Evolutionary conservation across 2,329 filamentous ascomycete genomes (phyloP).

Genomic region (Botrytis fragariae): DNA sequence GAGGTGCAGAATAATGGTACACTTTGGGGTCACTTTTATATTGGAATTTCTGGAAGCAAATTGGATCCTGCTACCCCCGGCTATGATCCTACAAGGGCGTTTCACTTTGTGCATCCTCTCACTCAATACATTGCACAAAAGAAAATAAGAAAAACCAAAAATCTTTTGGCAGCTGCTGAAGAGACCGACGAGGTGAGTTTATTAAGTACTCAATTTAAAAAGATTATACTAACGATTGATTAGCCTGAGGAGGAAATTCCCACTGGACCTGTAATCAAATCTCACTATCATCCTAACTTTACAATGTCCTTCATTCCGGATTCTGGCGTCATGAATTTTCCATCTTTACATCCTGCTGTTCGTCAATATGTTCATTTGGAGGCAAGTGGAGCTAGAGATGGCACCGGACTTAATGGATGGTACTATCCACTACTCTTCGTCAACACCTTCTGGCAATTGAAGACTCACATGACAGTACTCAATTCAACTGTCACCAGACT

Average conservation of each 20-base stretch:
- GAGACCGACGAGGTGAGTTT: constrained; percentile 49
- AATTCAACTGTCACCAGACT: constrained; percentile 85
- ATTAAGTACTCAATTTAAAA: constrained; percentile 31
- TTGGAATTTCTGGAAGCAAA: constrained; percentile 71
- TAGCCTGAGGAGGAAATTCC: constrained; percentile 49
- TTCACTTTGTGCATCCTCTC: constrained; percentile 79
- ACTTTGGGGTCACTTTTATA: constrained; percentile 90
- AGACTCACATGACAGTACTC: constrained; percentile 82
- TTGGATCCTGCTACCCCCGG: constrained; percentile 71
- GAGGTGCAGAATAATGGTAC: constrained; percentile 89
- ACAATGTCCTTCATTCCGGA: constrained; percentile 85
- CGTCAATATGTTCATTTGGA: constrained; percentile 80
- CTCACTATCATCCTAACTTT: constrained; percentile 94
- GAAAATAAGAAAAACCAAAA: constrained; percentile 83
- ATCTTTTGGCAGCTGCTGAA: constrained; percentile 60
- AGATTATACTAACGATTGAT: constrained; percentile 45
- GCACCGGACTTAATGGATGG: constrained; percentile 83
- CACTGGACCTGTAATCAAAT: constrained; percentile 68
- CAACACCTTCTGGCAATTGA: constrained; percentile 97
- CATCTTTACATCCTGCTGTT: constrained; percentile 67
- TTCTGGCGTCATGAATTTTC: constrained; percentile 66
- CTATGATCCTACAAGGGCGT: constrained; percentile 74
- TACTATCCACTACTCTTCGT: constrained; percentile 88
- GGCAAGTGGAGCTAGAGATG: constrained; percentile 75
- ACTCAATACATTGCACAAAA: constrained; percentile 92